phyloP scores from a whole-genome alignment of 2,329 filamentous ascomycete species.

The Lachnellula cervina region DNA sequence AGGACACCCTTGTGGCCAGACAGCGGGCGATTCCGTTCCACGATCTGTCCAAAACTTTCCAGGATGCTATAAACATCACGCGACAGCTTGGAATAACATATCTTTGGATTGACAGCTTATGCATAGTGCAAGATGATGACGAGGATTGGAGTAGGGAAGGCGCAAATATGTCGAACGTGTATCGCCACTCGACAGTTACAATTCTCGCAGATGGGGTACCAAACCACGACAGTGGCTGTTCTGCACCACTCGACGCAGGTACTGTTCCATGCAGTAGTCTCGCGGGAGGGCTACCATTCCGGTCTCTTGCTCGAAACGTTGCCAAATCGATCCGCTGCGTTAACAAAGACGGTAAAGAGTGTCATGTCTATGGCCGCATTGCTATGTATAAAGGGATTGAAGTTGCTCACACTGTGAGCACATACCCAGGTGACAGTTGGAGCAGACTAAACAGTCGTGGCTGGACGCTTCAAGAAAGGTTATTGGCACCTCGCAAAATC shows the following conservation, averaged over 20 bases:
- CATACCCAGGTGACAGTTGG: background rate
- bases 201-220: background rate
- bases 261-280: too few species aligned
- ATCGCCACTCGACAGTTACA: constrained; percentile 6
- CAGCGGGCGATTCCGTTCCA: too few species aligned
- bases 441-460: constrained; percentile 11
- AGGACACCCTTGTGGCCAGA: too few species aligned
- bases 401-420: background rate
- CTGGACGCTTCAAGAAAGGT: constrained; percentile 25
- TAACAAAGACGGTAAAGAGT: background rate
- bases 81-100: constrained; percentile 5
- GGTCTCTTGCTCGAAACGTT: too few species aligned
- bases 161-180: constrained; percentile 11
- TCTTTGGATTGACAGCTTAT: constrained; percentile 29
- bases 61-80: background rate
- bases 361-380: background rate
- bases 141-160: constrained; percentile 11
- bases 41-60: background rate
- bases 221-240: background rate
- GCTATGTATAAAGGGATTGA: background rate
- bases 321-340: too few species aligned
- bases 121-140: constrained; percentile 23
- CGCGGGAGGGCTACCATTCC: too few species aligned
- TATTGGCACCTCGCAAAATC: constrained; percentile 17
- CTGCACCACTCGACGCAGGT: background rate